Conservation (phyloP, 2,329 filamentous ascomycete genomes). For the Calonectria pteridis region DNA sequence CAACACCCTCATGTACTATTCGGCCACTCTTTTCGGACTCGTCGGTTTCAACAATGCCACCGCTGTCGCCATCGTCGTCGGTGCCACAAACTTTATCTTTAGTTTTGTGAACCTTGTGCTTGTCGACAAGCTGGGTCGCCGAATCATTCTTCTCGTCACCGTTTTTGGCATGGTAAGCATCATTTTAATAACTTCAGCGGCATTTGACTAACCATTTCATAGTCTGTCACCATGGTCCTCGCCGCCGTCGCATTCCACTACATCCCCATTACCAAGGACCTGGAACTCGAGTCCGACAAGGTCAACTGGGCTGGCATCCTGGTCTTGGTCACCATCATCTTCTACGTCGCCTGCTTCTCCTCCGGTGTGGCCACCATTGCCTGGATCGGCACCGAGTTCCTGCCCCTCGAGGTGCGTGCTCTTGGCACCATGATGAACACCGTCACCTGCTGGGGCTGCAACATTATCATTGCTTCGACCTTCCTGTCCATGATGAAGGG, state of each 20-base stretch:
- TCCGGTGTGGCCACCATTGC: slow-evolving; percentile 58
- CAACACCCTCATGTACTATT: slow-evolving; percentile 64
- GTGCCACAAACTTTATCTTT: slow-evolving; percentile 60
- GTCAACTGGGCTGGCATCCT: slow-evolving; percentile 38
- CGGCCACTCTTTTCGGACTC: slow-evolving; percentile 59
- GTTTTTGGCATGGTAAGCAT: slow-evolving; percentile 43
- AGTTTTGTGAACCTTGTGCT: slow-evolving; percentile 58
- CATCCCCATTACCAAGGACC: slow-evolving; percentile 56
- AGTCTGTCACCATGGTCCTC: slow-evolving; percentile 56
- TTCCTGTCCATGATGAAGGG: slow-evolving; percentile 60
- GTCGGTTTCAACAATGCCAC: slow-evolving; percentile 61
- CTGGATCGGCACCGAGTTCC: slow-evolving; percentile 60
- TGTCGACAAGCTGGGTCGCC: slow-evolving; percentile 58
- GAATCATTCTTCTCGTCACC: slow-evolving; percentile 56
- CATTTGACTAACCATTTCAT: neutral
- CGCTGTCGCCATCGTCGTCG: slow-evolving; percentile 58
- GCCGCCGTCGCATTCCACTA: slow-evolving; percentile 57
- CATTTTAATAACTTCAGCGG: neutral
- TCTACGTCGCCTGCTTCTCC: slow-evolving; percentile 54
- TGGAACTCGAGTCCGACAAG: slow-evolving; percentile 49
- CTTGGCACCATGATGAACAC: slow-evolving; percentile 60
- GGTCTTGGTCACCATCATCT: slow-evolving; percentile 55
- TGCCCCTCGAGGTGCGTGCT: slow-evolving; percentile 59
- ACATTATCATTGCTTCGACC: slow-evolving; percentile 61
- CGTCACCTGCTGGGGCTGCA: slow-evolving; percentile 57